These are phyloP conservation scores for Harringtonia aguacate DNA, from an alignment of 2,329 filamentous ascomycete genomes.

Conservation along the genomic window DNA sequence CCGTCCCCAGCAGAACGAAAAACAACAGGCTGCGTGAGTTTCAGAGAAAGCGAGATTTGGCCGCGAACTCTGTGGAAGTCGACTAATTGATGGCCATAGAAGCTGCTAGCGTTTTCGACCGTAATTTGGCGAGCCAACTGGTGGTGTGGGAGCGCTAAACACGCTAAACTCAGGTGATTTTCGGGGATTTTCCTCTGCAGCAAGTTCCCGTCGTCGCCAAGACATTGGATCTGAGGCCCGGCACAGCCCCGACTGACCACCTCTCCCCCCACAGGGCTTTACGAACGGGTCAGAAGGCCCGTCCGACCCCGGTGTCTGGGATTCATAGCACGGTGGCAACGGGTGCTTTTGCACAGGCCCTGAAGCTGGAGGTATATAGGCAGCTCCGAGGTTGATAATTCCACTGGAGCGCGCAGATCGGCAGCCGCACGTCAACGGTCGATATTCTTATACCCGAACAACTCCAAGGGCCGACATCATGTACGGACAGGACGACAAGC, in stretches of 20 bases:
- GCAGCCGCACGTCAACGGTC: no score
- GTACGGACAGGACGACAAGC: background rate
- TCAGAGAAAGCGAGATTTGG: background rate
- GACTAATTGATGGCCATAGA: background rate
- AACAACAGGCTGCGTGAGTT: background rate
- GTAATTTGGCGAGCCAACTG: background rate
- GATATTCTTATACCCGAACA: background rate
- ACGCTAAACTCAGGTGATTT: conserved; percentile 3
- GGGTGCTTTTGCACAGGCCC: no score
- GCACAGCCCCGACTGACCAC: no score
- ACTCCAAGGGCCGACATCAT: background rate
- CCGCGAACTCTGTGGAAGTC: background rate
- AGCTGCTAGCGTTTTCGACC: conserved; percentile 2
- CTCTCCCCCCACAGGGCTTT: background rate
- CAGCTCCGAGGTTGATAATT: no score
- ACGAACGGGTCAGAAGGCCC: background rate
- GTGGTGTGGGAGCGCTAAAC: background rate
- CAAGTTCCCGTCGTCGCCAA: background rate
- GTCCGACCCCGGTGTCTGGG: background rate
- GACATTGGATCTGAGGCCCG: background rate
- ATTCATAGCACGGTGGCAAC: no score
- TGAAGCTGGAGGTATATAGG: no score
- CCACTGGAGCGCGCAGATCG: no score
- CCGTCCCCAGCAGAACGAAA: no score
- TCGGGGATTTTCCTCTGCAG: background rate